Evolutionary conservation across 2,329 filamentous ascomycete species (phyloP), one percentile per base, ranked within the genome.

Genomic region (Xylariaceae sp.): DNA sequence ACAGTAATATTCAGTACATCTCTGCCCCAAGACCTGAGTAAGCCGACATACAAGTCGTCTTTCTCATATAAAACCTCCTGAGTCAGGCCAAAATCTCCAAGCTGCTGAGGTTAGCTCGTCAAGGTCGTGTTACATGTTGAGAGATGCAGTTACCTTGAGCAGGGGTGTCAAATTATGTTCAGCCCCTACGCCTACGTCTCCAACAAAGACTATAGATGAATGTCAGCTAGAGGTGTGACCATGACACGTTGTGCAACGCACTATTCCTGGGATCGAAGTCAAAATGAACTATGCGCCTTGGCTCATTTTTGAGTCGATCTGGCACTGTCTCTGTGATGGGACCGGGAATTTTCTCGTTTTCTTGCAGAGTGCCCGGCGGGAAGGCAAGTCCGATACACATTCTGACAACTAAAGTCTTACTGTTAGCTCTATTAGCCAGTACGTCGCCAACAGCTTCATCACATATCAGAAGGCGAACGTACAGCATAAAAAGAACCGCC

Each of bases 301-400:
- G 55, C 2, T 36, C 6, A n/a, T 40, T 17, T 16, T 19, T 40
- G 7, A n/a, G 2, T 4, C 9, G 4, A 9, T 34, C 6, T 6
- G 60, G 53, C 24, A 64, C 21, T 12, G 16, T 52, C 29, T 65
- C 63, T 16, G 28, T 55, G 6, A 62, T 50, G 6, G 58, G 61
- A 1, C n/a, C 31, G 3, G 43, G 51, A 11, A 12, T 9, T 2
- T 26, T 8, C 2, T 28, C 39, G 6, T 37, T 31, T 17, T 53
- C 36, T 1, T 34, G 11, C 6, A 40, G 12, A 8, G 17, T 34
- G 6, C 7, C 16, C 2, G 60, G 55, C 1, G 62, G 62, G 29
- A 58, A 63, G 3, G 58, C 62, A 11, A 66, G 45, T 1, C 49
- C 64, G 21, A 61, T 66, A 39, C 60, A 64, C 56, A 62, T 61